phyloP scores from a whole-genome alignment of 1,284 basidiomycete species.

The Ceratobasidium sp. region DNA sequence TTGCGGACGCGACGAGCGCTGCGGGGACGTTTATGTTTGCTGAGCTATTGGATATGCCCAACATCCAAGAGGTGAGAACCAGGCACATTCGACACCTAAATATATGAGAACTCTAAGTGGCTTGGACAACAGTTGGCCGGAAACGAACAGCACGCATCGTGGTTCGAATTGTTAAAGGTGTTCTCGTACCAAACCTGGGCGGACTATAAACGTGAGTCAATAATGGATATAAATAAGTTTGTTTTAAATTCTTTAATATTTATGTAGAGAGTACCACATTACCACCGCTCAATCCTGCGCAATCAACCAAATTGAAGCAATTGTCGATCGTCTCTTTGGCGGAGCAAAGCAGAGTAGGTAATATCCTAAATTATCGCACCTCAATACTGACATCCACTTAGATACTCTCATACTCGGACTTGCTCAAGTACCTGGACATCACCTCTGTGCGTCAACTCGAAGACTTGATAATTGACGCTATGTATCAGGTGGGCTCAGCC shows the following conservation, averaged over 20 bases:
- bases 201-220: conserved; percentile 72
- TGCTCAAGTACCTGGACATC: conserved; percentile 78
- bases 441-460: conserved; percentile 87
- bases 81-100: not conserved
- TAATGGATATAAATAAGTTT: not conserved
- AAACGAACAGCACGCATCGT: conserved; percentile 72
- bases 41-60: conserved; percentile 85
- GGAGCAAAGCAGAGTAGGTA: conserved; percentile 75
- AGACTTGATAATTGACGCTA: conserved; percentile 94
- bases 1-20: conserved; percentile 87
- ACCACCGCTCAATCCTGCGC: conserved; percentile 77
- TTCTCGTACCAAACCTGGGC: conserved; percentile 90
- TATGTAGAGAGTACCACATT: conserved; percentile 71
- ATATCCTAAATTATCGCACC: not conserved
- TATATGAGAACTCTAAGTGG: not conserved
- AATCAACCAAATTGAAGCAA: conserved; percentile 90
- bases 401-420: conserved; percentile 80
- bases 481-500: conserved; percentile 71
- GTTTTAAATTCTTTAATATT: not conserved
- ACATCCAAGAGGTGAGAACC: conserved; percentile 80
- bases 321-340: conserved; percentile 89
- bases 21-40: conserved; percentile 92
- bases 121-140: conserved; percentile 67
- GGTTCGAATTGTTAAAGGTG: conserved; percentile 77
- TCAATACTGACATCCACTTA: conserved; percentile 54